These are phyloP conservation scores for Paramecium tetraurelia DNA, from an alignment of 73 alveolate species.

Conservation along the genomic window DNA sequence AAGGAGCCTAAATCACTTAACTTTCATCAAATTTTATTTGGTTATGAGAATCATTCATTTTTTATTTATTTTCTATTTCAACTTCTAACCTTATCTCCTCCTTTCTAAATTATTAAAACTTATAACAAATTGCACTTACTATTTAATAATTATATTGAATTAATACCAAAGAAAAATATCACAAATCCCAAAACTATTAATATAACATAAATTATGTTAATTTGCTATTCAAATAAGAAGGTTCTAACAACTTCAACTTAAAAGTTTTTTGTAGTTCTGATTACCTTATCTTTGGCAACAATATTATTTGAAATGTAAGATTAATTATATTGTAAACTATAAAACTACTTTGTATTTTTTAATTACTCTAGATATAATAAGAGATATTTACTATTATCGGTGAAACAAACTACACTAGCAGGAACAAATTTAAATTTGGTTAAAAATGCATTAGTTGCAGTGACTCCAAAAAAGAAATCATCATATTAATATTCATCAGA, in stretches of 20 bases:
- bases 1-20: not conserved
- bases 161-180: not conserved
- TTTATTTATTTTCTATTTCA: not conserved
- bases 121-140: not conserved
- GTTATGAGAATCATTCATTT: not conserved
- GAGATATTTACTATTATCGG: not conserved
- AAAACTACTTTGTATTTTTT: not conserved
- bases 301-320: not conserved
- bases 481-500: not conserved
- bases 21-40: not conserved
- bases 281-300: not conserved
- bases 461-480: slow-evolving; percentile 39
- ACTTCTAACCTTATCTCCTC: not conserved
- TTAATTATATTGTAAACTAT: not conserved
- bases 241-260: not conserved
- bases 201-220: not conserved
- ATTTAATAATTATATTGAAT: not conserved
- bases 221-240: not conserved
- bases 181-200: not conserved
- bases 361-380: not conserved
- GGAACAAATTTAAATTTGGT: slow-evolving; percentile 11
- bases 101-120: not conserved
- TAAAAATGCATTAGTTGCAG: slow-evolving; percentile 22
- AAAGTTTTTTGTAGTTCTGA: not conserved
- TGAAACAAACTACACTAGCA: not conserved